Conservation (phyloP, 2,329 filamentous ascomycete genomes). For the Keithomyces neogunnii region DNA sequence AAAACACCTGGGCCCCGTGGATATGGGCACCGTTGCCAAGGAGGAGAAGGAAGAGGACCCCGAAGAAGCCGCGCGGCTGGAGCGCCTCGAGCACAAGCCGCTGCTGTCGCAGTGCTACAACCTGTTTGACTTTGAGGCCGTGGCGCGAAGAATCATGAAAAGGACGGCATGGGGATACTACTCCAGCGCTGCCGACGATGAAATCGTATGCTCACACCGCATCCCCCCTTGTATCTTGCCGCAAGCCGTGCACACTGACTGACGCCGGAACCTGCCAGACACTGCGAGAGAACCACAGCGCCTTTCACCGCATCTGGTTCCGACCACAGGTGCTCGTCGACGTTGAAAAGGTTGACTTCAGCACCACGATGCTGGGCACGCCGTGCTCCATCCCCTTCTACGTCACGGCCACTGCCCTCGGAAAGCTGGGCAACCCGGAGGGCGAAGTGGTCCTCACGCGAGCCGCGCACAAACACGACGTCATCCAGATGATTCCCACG, state of each 20-base stretch:
- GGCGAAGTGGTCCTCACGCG: constrained; percentile 87
- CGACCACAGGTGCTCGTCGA: constrained; percentile 81
- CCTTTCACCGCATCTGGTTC: constrained; percentile 97
- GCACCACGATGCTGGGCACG: constrained; percentile 88
- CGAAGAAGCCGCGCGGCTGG: constrained; percentile 55
- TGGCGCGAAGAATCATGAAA: constrained; percentile 87
- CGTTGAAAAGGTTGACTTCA: constrained; percentile 78
- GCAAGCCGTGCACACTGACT: not conserved
- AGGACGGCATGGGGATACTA: constrained; percentile 97
- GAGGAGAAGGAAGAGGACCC: constrained; percentile 59
- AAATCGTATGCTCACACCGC: constrained; percentile 25
- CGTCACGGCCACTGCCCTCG: constrained; percentile 89
- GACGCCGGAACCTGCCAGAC: constrained; percentile 45
- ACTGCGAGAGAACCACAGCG: constrained; percentile 87
- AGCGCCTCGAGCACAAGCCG: constrained; percentile 69
- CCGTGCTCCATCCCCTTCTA: constrained; percentile 86
- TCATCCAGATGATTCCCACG: constrained; percentile 98
- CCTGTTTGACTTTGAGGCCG: constrained; percentile 89
- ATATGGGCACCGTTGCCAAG: constrained; percentile 75
- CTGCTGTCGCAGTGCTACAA: constrained; percentile 85
- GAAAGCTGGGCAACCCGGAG: constrained; percentile 88
- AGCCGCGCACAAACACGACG: constrained; percentile 75
- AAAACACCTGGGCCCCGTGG: constrained; percentile 83
- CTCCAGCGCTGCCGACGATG: constrained; percentile 66
- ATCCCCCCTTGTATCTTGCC: not conserved